Evolutionary conservation across 2,329 filamentous ascomycete genomes (phyloP).

Genomic region (Aureobasidium sp.): DNA sequence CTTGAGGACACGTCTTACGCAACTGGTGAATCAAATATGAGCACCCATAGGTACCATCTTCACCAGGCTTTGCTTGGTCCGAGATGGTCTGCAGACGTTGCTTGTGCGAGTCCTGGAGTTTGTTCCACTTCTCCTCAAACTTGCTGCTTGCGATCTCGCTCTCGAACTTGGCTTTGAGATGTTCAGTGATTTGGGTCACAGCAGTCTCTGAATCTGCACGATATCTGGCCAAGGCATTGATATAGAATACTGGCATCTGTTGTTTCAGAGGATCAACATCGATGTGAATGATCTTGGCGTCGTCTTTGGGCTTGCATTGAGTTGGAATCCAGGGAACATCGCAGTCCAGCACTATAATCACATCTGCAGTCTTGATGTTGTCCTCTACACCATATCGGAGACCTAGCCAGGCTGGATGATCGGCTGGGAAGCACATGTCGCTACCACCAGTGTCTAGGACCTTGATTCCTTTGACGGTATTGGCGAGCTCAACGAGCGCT

Average conservation of each 20-base stretch:
- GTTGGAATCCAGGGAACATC: constrained; percentile 94
- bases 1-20: constrained; percentile 47
- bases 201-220: constrained; percentile 45
- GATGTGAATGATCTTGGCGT: constrained; percentile 54
- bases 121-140: constrained; percentile 42
- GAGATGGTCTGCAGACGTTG: constrained; percentile 53
- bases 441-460: constrained; percentile 70
- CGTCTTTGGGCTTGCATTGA: constrained; percentile 49
- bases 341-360: constrained; percentile 78
- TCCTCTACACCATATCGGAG: constrained; percentile 67
- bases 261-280: constrained; percentile 60
- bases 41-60: constrained; percentile 54
- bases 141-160: constrained; percentile 32
- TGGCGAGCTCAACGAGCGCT: constrained; percentile 58
- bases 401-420: constrained; percentile 53
- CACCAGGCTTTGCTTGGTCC: constrained; percentile 47
- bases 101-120: constrained; percentile 50
- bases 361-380: constrained; percentile 65
- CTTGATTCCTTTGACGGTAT: constrained; percentile 58
- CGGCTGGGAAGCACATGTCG: constrained; percentile 72
- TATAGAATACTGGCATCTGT: constrained; percentile 51
- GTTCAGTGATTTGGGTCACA: constrained; percentile 59
- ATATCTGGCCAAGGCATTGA: constrained; percentile 44
- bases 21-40: constrained; percentile 49
- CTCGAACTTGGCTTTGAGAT: constrained; percentile 45